Evolutionary conservation across 78 protist genomes (phyloP).

Genomic region (Dictyostelium brefeldianum): DNA sequence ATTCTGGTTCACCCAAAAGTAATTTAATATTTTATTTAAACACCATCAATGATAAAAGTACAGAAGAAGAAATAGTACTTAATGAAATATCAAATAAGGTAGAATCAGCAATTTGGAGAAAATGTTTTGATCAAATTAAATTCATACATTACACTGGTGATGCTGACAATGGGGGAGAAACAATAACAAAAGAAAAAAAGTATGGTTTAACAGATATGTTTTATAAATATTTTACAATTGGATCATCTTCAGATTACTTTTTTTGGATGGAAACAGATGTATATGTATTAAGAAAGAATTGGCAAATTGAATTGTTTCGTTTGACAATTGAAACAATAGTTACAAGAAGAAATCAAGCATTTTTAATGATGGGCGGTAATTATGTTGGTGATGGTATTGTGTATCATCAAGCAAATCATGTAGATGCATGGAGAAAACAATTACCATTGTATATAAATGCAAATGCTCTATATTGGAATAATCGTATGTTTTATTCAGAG

Average conservation of each 20-base stretch:
- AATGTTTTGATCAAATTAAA: neutral
- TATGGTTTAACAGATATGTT: neutral
- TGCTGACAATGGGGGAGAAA: too few relatives aligned
- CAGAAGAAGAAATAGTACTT: neutral
- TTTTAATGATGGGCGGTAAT: neutral
- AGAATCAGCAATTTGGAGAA: neutral
- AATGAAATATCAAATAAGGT: neutral
- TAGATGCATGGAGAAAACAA: neutral
- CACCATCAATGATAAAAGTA: neutral
- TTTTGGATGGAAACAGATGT: neutral
- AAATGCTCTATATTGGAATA: neutral
- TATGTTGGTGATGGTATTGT: too few relatives aligned
- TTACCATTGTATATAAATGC: neutral
- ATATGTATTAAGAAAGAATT: neutral
- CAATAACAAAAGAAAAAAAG: neutral
- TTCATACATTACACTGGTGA: neutral
- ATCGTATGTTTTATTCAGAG: neutral
- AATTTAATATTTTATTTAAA: neutral
- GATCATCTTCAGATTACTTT: neutral
- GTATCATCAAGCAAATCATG: neutral
- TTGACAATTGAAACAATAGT: neutral
- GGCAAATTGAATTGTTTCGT: constrained; percentile 1
- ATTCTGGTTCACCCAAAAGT: neutral
- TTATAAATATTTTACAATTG: neutral
- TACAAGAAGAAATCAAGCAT: neutral